A percentile compares a stretch with the other conserved stretches of the same genome.
Evolutionary conservation across 106 monocot species (phyloP).

Genomic region (Dendrobium huoshanense): DNA sequence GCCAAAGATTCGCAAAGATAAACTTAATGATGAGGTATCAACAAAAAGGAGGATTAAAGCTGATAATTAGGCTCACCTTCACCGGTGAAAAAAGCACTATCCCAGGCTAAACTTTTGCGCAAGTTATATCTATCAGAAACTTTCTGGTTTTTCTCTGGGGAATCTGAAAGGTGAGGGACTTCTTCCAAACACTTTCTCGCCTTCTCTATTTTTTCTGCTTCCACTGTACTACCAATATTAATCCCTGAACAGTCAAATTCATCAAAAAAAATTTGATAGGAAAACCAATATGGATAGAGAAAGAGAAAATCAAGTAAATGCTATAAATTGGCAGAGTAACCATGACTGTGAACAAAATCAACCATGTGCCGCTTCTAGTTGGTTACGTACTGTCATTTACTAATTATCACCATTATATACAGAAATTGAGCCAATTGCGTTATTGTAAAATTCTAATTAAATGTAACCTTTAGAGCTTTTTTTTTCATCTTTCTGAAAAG

Average conservation of each 20-base stretch:
- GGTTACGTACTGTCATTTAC: neutral
- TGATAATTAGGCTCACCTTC: constrained; percentile 40
- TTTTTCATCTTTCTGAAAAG: neutral
- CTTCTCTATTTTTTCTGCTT: constrained; percentile 11
- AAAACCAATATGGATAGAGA: neutral
- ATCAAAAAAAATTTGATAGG: neutral
- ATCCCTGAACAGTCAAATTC: neutral
- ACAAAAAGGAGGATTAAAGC: neutral
- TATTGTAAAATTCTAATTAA: neutral
- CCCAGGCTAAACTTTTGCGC: constrained; percentile 88
- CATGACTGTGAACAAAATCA: neutral
- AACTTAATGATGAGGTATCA: neutral
- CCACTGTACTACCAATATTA: neutral
- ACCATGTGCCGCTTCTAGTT: neutral
- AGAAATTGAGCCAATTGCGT: neutral
- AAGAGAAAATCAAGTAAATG: neutral
- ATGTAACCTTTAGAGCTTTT: neutral
- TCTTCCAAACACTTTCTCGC: constrained; percentile 21
- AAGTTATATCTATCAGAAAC: constrained; percentile 33
- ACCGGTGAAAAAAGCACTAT: constrained; percentile 75
- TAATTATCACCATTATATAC: neutral
- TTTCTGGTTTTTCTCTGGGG: constrained; percentile 28
- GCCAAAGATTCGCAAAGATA: neutral
- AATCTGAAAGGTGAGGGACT: constrained; percentile 18
- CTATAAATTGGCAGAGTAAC: neutral